phyloP scores from a whole-genome alignment of 768 basidiomycete genomes.

The Gautieria morchelliformis region DNA sequence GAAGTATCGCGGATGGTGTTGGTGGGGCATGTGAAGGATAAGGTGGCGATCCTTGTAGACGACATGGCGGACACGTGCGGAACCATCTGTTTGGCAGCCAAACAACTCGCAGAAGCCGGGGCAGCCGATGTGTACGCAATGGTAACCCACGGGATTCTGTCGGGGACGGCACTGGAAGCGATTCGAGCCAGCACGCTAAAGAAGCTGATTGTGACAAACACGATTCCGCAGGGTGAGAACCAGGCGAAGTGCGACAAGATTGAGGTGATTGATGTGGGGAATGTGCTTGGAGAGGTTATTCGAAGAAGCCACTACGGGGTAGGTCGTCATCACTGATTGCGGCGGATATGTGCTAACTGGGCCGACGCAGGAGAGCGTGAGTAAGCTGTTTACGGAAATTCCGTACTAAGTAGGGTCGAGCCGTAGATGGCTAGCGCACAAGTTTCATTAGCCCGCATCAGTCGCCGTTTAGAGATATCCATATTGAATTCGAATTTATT shows the following conservation, averaged over 20 bases:
- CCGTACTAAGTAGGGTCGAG: neutral
- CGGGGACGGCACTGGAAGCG: constrained; percentile 73
- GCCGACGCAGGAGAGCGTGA: constrained; percentile 3
- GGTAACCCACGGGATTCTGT: constrained; percentile 94
- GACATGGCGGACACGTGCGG: constrained; percentile 99
- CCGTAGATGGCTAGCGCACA: neutral
- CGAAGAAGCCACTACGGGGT: constrained; percentile 96
- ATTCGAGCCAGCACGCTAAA: constrained; percentile 70
- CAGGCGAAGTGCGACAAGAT: constrained; percentile 65
- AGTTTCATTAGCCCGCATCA: neutral
- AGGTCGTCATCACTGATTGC: constrained; percentile 26
- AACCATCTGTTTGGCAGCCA: constrained; percentile 85
- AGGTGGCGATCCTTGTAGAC: constrained; percentile 91
- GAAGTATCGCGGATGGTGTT: constrained; percentile 92
- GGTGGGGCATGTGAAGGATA: constrained; percentile 87
- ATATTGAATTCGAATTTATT: no score
- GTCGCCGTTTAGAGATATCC: no score
- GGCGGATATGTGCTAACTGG: neutral
- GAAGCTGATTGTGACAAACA: constrained; percentile 97
- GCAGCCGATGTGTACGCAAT: constrained; percentile 80
- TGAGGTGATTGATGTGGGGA: constrained; percentile 90
- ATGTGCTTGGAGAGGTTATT: constrained; percentile 93
- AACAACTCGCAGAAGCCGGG: constrained; percentile 82
- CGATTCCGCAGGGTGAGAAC: constrained; percentile 82
- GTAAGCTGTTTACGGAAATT: constrained; percentile 7